phyloP scores from a whole-genome alignment of 176 grass and related monocot genomes.

The Coix lacrymajobi region DNA sequence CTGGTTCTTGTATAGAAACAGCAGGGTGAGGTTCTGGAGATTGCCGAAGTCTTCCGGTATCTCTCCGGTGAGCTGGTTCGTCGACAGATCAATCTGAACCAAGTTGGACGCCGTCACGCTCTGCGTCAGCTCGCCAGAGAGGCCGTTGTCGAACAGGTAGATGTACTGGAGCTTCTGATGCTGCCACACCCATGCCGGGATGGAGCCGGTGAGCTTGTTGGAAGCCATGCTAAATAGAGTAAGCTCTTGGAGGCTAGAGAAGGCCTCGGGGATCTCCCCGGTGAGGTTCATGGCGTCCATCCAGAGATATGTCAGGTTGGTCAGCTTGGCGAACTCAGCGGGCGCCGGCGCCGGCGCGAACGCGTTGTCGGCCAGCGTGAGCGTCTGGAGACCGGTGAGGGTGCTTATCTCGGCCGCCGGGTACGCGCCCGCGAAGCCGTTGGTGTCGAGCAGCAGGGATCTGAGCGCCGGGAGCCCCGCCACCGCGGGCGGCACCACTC shows the following conservation, averaged over 20 bases:
- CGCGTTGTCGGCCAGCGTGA: constrained; percentile 38
- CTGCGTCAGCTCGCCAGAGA: constrained; percentile 39
- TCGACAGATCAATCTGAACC: constrained; percentile 40
- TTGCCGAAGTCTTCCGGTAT: constrained; percentile 46
- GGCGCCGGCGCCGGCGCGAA: constrained; percentile 42
- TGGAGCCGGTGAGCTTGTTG: constrained; percentile 42
- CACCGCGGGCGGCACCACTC: constrained; percentile 39
- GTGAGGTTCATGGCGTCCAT: constrained; percentile 22
- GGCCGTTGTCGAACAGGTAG: constrained; percentile 29
- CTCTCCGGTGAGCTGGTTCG: constrained; percentile 47
- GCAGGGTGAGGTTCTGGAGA: constrained; percentile 18
- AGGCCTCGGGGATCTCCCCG: constrained; percentile 45
- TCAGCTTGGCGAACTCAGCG: constrained; percentile 23
- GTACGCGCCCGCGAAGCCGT: constrained; percentile 54
- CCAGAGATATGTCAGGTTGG: constrained; percentile 45
- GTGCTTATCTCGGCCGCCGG: constrained; percentile 32
- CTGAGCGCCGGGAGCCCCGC: constrained; percentile 23
- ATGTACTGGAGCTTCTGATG: constrained; percentile 6
- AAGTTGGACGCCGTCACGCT: constrained; percentile 12
- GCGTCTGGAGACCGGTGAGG: constrained; percentile 12
- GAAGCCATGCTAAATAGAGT: background rate
- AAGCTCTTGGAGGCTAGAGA: constrained; percentile 33
- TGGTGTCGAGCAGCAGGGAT: constrained; percentile 33
- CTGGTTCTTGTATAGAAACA: constrained; percentile 52
- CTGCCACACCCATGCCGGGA: constrained; percentile 51